These are phyloP conservation scores for Trichomonas tenax DNA, from an alignment of 208 protist species.

Conservation along the genomic window DNA sequence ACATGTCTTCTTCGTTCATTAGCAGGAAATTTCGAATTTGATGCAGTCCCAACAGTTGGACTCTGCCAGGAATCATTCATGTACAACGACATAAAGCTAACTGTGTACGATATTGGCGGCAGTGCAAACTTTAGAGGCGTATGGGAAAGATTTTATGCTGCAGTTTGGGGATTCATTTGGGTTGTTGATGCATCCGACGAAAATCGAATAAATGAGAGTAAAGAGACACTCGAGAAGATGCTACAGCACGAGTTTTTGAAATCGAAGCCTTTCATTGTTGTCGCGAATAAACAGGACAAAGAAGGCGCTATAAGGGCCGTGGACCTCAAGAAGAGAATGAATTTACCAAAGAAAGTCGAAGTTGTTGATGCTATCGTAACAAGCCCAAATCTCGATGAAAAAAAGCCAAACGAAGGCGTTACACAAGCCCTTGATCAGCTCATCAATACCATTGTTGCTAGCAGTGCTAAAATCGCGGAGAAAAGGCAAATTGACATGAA, in stretches of 20 bases:
- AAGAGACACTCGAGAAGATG: background rate
- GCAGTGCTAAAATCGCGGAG: background rate
- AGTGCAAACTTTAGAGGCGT: background rate
- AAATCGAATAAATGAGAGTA: background rate
- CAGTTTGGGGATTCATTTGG: background rate
- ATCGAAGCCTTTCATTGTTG: background rate
- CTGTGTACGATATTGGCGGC: background rate
- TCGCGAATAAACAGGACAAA: background rate
- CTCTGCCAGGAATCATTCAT: slow-evolving; percentile 4
- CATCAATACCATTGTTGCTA: background rate
- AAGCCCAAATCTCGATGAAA: background rate
- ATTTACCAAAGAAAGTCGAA: background rate
- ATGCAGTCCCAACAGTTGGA: background rate
- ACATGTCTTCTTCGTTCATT: background rate
- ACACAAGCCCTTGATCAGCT: background rate
- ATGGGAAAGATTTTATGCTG: background rate
- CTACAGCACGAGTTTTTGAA: background rate
- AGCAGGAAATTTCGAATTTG: background rate
- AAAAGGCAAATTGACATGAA: background rate
- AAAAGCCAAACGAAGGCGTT: background rate
- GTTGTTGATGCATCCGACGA: background rate
- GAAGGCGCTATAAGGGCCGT: background rate
- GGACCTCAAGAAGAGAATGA: background rate
- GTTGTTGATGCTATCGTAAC: background rate
- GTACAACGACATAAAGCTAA: slow-evolving; percentile 1